These are phyloP conservation scores for Colletotrichum destructivum DNA, from an alignment of 2,329 filamentous ascomycete species.

Conservation along the genomic window DNA sequence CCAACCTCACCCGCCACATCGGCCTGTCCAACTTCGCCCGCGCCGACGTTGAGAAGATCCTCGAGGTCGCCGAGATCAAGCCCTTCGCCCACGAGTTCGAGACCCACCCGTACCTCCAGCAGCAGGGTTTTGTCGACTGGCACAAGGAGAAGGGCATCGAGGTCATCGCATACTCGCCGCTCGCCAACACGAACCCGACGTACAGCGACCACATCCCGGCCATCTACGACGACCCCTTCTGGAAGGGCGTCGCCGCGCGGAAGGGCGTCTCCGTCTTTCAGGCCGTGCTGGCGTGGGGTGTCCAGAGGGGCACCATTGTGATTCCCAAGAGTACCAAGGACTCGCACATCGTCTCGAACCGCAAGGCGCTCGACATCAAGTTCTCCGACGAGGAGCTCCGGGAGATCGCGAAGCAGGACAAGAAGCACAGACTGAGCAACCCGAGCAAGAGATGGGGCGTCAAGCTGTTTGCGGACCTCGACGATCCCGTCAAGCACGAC, in stretches of 20 bases:
- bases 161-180: conserved; percentile 53
- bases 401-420: conserved; percentile 47
- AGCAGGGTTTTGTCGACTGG: conserved; percentile 48
- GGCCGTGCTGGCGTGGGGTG: conserved; percentile 53
- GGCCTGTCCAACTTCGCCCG: conserved; percentile 73
- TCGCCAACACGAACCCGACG: conserved; percentile 53
- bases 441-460: conserved; percentile 57
- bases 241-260: conserved; percentile 47
- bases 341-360: conserved; percentile 59
- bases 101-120: conserved; percentile 73
- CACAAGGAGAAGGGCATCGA: conserved; percentile 52
- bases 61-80: conserved; percentile 42
- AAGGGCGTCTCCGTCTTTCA: conserved; percentile 52
- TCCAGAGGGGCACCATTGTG: conserved; percentile 51
- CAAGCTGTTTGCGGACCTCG: conserved; percentile 56
- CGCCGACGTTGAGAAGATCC: conserved; percentile 32
- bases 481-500: conserved; percentile 50
- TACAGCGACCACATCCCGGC: conserved; percentile 50
- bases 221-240: conserved; percentile 30
- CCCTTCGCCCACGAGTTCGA: conserved; percentile 48
- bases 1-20: conserved; percentile 69
- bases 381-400: conserved; percentile 57
- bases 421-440: conserved; percentile 54
- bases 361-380: conserved; percentile 58
- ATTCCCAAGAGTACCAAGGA: conserved; percentile 56